These are phyloP conservation scores for Juncus effusus DNA, from an alignment of 176 grass and related monocot genomes.

Conservation along the genomic window DNA sequence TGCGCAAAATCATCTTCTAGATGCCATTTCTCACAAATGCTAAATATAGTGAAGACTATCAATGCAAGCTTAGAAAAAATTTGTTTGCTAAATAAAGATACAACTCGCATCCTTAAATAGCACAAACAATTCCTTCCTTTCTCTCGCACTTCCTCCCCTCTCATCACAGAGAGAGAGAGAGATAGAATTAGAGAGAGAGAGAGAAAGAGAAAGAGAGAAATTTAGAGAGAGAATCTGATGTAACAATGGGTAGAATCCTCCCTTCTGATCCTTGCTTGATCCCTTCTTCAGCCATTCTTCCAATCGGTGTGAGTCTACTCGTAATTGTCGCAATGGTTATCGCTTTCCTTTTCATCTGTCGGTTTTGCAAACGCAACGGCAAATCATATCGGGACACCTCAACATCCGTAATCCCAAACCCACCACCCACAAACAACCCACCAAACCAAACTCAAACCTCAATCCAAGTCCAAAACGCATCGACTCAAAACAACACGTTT, in stretches of 20 bases:
- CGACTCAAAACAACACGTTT: background rate
- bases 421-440: conserved; percentile 1
- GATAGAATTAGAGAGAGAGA: background rate
- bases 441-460: conserved; percentile 18
- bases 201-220: background rate
- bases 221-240: conserved; percentile 8
- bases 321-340: conserved; percentile 12
- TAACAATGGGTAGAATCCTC: too few relatives aligned
- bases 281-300: background rate
- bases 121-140: conserved; percentile 1
- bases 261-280: background rate
- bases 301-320: background rate
- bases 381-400: conserved; percentile 19
- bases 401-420: background rate
- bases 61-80: background rate
- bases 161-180: conserved; percentile 3
- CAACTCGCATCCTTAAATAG: conserved; percentile 4
- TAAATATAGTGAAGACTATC: too few relatives aligned
- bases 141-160: background rate
- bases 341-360: conserved; percentile 6
- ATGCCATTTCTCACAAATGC: too few relatives aligned
- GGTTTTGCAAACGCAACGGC: conserved; percentile 1
- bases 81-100: background rate
- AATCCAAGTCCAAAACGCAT: conserved; percentile 2
- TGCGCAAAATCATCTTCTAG: too few relatives aligned